Percentiles rank a stretch among this genome's conserved stretches.
Conservation (phyloP, 129 eudicot species). For the Saposhnikovia divaricata region DNA sequence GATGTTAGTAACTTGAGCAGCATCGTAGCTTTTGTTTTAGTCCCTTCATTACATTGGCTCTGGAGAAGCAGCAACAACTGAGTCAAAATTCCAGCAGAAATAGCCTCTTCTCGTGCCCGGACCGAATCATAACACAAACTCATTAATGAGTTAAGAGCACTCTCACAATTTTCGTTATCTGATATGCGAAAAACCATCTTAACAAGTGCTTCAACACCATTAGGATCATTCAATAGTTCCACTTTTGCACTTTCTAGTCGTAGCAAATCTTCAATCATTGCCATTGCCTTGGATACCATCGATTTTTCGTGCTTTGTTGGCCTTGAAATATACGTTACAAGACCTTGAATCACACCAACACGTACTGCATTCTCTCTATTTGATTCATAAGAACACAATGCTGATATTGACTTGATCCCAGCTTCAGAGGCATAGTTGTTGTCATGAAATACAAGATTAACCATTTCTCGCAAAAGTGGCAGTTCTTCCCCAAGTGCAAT, state of each 20-base stretch:
- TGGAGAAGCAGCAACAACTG: conserved; percentile 34
- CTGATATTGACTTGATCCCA: conserved; percentile 21
- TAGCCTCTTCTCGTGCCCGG: conserved; percentile 25
- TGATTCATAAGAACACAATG: conserved; percentile 11
- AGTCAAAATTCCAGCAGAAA: conserved; percentile 31
- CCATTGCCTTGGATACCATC: conserved; percentile 19
- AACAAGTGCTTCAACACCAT: conserved; percentile 24
- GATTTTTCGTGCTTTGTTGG: conserved; percentile 2
- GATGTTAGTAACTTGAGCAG: conserved; percentile 32
- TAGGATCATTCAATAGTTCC: conserved; percentile 9
- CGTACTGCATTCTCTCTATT: conserved; percentile 18
- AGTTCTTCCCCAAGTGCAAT: conserved; percentile 10
- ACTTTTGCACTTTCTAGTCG: conserved; percentile 20
- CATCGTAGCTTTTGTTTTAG: conserved; percentile 33
- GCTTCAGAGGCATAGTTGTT: conserved; percentile 14
- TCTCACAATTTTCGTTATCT: conserved; percentile 33
- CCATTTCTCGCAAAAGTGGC: conserved; percentile 4
- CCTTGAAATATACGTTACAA: conserved; percentile 12
- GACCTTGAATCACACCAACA: conserved; percentile 18
- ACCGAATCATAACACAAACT: conserved; percentile 23
- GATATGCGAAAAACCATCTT: conserved; percentile 42
- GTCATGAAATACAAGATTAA: conserved; percentile 11
- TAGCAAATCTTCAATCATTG: conserved; percentile 14
- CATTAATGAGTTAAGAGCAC: conserved; percentile 26
- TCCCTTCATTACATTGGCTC: conserved; percentile 35